These are phyloP conservation scores for Heteromeles arbutifolia DNA, from an alignment of 306 rosid species.

Conservation along the genomic window DNA sequence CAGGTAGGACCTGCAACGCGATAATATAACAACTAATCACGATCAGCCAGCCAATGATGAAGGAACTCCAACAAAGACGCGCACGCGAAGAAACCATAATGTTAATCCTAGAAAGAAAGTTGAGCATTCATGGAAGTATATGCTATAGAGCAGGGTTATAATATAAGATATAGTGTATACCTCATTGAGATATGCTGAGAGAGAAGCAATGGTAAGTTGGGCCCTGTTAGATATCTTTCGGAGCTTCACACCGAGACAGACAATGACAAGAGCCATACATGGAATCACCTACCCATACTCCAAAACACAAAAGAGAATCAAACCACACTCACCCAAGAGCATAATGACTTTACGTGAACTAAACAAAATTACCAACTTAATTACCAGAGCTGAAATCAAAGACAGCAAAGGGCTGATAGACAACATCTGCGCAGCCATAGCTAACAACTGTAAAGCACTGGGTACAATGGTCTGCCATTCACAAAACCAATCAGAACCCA, in stretches of 20 bases:
- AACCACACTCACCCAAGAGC: slow-evolving; percentile 4
- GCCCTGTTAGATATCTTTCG: slow-evolving; percentile 59
- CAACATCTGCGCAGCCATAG: slow-evolving; percentile 72
- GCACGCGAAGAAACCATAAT: background rate
- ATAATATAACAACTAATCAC: background rate
- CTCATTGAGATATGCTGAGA: slow-evolving; percentile 86
- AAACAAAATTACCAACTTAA: slow-evolving; percentile 19
- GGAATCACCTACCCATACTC: slow-evolving; percentile 58
- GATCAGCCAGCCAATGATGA: background rate
- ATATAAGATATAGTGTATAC: slow-evolving; percentile 20
- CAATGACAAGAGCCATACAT: slow-evolving; percentile 52
- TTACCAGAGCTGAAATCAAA: slow-evolving; percentile 66
- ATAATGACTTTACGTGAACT: background rate
- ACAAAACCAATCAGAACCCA: background rate
- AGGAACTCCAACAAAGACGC: background rate
- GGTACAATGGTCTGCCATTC: slow-evolving; percentile 71
- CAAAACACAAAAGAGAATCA: slow-evolving; percentile 9
- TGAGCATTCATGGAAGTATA: background rate
- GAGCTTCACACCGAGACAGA: slow-evolving; percentile 65
- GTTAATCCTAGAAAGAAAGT: background rate
- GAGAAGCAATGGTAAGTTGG: slow-evolving; percentile 57
- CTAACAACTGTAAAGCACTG: slow-evolving; percentile 64
- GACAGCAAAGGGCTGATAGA: slow-evolving; percentile 67
- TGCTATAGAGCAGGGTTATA: background rate
- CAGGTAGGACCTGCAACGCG: slow-evolving; percentile 62